Evolutionary conservation across 2,329 filamentous ascomycete genomes (phyloP).

Genomic region (Colletotrichum sp.): DNA sequence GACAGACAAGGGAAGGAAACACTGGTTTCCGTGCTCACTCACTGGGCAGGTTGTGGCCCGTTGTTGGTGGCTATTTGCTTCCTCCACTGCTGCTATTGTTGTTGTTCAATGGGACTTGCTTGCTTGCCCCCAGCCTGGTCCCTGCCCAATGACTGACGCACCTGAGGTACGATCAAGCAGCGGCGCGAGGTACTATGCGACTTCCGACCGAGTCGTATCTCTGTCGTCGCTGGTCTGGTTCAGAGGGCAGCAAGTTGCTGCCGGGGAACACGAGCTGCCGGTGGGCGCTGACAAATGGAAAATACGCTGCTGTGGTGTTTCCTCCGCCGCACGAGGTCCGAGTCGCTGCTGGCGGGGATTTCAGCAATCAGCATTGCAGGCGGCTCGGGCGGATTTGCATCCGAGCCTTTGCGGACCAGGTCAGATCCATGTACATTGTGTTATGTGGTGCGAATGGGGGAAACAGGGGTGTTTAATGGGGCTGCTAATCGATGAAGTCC

Average conservation of each 20-base stretch:
- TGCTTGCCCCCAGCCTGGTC: not conserved
- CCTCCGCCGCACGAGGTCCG: not conserved
- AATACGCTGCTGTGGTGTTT: not conserved
- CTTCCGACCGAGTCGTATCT: not conserved
- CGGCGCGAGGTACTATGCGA: not conserved
- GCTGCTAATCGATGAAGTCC: not conserved
- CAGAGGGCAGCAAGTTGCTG: not conserved
- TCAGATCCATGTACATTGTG: not conserved
- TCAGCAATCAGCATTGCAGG: not conserved
- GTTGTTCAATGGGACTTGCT: not conserved
- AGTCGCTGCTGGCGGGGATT: not conserved
- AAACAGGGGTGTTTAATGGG: not conserved
- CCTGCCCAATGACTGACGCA: not conserved
- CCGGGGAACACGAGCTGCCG: not conserved
- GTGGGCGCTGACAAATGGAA: constrained; percentile 14
- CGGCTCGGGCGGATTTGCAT: not conserved
- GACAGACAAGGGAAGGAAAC: not conserved
- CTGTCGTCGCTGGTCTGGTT: not conserved
- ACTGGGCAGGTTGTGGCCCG: not conserved
- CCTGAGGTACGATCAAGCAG: not conserved
- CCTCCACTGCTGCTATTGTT: not conserved
- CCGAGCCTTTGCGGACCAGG: not conserved
- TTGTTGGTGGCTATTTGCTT: not conserved
- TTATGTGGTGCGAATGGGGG: not conserved
- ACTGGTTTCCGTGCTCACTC: not conserved